Evolutionary conservation across 1,139 yeast genomes (phyloP).

Genomic region (Candida buenavistaensis): DNA sequence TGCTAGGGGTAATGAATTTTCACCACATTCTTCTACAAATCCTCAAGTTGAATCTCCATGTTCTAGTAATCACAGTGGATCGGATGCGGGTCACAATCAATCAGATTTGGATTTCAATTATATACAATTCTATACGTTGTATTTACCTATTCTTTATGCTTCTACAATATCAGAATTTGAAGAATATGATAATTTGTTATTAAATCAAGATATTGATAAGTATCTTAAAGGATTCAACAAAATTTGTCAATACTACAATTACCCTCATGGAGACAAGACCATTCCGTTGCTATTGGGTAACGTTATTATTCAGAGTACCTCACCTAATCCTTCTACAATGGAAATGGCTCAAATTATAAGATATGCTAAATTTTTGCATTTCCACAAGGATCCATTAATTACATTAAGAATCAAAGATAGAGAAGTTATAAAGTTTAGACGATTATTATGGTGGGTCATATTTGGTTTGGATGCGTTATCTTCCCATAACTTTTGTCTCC

Average conservation of each 20-base stretch:
- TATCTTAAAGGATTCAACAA: conserved; percentile 49
- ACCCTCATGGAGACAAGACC: conserved; percentile 52
- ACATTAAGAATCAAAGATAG: conserved; percentile 49
- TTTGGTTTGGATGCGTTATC: conserved; percentile 60
- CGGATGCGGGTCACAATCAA: background rate
- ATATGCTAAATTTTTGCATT: conserved; percentile 54
- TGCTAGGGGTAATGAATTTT: conserved; percentile 1
- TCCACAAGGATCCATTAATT: conserved; percentile 59
- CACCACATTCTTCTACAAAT: background rate
- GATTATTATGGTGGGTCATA: conserved; percentile 67
- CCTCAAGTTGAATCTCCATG: conserved; percentile 3
- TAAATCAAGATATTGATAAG: conserved; percentile 51
- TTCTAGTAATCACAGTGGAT: background rate
- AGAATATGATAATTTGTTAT: conserved; percentile 46
- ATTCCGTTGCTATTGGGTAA: conserved; percentile 49
- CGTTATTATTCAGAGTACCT: conserved; percentile 54
- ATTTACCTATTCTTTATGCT: conserved; percentile 54
- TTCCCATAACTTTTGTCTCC: conserved; percentile 55
- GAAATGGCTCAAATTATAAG: conserved; percentile 51
- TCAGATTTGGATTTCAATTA: conserved; percentile 27
- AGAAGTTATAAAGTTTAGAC: conserved; percentile 50
- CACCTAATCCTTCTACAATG: conserved; percentile 56
- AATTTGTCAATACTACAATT: conserved; percentile 50
- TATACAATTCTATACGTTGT: conserved; percentile 46
- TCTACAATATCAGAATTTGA: conserved; percentile 57